Evolutionary conservation across 306 rosid genomes (phyloP).

Genomic region (Cicer chorassanicum): DNA sequence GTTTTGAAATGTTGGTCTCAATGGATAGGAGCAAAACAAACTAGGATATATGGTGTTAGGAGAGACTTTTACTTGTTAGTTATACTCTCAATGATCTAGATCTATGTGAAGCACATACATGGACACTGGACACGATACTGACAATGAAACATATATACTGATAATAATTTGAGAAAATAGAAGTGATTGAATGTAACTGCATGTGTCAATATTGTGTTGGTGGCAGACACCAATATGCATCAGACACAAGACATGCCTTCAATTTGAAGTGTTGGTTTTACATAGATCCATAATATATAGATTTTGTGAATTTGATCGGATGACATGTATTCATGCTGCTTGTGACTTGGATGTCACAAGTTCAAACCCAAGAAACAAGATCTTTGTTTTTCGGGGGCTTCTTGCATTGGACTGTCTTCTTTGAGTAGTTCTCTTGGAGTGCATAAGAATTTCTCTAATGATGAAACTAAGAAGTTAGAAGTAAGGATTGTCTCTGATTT

Average conservation of each 20-base stretch:
- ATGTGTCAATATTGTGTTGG: not conserved
- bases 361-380: not conserved
- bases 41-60: too few species aligned
- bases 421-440: conserved; percentile 9
- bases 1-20: too few species aligned
- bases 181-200: conserved; percentile 1
- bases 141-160: too few species aligned
- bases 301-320: conserved; percentile 18
- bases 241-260: not conserved
- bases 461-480: conserved; percentile 16
- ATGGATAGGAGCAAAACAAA: not conserved
- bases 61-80: not conserved
- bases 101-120: not conserved
- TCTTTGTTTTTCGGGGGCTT: not conserved
- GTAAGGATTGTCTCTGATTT: not conserved
- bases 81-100: not conserved
- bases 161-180: not conserved
- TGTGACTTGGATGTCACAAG: not conserved
- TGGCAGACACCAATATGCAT: too few species aligned
- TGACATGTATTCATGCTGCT: conserved; percentile 19
- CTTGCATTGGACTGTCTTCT: not conserved
- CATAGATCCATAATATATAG: conserved; percentile 3
- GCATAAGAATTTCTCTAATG: conserved; percentile 4
- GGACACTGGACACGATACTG: not conserved
- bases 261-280: not conserved